Percentiles rank a stretch among this genome's conserved stretches.
phyloP scores from a whole-genome alignment of 352 stramenopile species.

The Plasmopara halstedii region DNA sequence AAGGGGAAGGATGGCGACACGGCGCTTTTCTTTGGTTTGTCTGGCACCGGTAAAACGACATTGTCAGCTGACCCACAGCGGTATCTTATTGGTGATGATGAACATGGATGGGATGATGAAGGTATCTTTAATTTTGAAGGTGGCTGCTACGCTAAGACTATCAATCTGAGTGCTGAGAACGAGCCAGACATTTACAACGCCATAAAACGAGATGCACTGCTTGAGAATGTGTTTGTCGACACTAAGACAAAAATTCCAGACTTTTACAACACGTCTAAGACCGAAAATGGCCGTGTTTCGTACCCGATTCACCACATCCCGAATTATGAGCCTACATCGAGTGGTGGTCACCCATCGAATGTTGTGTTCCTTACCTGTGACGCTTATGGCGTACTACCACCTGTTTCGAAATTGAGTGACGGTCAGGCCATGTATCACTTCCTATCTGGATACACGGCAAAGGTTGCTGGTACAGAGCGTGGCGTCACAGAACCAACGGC shows the following conservation, averaged over 20 bases:
- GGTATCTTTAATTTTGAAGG: conserved; percentile 99
- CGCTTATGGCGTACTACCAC: conserved; percentile 96
- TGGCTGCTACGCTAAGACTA: conserved; percentile 99
- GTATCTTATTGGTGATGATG: conserved; percentile 75
- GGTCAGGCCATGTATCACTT: conserved; percentile 99
- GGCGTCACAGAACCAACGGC: conserved; percentile 93
- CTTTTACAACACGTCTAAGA: conserved; percentile 96
- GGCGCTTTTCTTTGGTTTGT: conserved; percentile 96
- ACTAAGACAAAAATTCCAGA: conserved; percentile 76
- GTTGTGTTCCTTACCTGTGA: conserved; percentile 98
- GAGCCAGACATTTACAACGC: conserved; percentile 98
- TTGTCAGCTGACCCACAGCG: conserved; percentile 87
- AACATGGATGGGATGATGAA: conserved; percentile 97
- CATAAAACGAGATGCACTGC: conserved; percentile 94
- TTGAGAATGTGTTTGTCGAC: conserved; percentile 94
- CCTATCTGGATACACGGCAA: conserved; percentile 97
- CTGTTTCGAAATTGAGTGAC: conserved; percentile 90
- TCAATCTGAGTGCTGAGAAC: conserved; percentile 93
- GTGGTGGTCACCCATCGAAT: conserved; percentile 92
- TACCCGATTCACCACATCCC: conserved; percentile 99
- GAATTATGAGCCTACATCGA: conserved; percentile 85
- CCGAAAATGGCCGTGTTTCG: conserved; percentile 97
- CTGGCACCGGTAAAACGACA: conserved; percentile 86
- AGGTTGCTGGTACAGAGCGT: conserved; percentile 97
- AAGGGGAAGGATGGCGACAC: conserved; percentile 95